Base-by-base conservation (phyloP, 2,329 filamentous ascomycete species). In the Sordariomycetes sp. region DNA sequence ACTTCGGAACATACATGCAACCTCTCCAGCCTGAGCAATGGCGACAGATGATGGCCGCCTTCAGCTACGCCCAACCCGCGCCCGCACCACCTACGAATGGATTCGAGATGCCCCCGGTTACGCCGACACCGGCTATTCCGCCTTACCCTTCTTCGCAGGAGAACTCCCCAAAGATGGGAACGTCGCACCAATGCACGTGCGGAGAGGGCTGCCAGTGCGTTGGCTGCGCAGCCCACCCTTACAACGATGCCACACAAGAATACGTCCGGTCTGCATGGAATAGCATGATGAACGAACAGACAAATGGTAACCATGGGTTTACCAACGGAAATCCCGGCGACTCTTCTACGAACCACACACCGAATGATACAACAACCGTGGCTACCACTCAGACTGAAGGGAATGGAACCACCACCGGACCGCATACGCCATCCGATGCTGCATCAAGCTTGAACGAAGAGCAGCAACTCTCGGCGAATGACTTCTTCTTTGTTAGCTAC, bases 161-260 rank as follows among this genome's bases (percentile, higher is more conserved):
- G n/a, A n/a, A n/a, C n/a, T n/a, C n/a, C n/a, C n/a, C n/a, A n/a
- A n/a, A 32, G 17, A 21, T 11, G 30, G 58, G 53, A 43, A 62
- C 53, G 15, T 58, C 50, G 34, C 59, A 59, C 30, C 59, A 54
- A 35, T 85, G 80, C 45, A 63, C 64, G 31, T 85, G 80, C 47
- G 80, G 80, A 15, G 72, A 79, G 35, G 61, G 61, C 19, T 85
- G 80, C 43, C 68, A 77, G 43, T 85, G 80, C 47, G 60, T 83
- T 23, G 79, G 78, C 9, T 85, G 80, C 48, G 66, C 75, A 5
- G 73, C 72, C 3, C 79, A 83, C 49, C 76, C 79, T 10, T 80
- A 77, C 47, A 83, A 83, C 43, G 64, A 73, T 7, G 72, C 76
- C 16, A 82, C 72, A 33, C 68, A 63, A 40, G 63, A 60, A 32